These are phyloP conservation scores for Deinandra increscens DNA, from an alignment of 129 eudicot genomes.

Conservation along the genomic window DNA sequence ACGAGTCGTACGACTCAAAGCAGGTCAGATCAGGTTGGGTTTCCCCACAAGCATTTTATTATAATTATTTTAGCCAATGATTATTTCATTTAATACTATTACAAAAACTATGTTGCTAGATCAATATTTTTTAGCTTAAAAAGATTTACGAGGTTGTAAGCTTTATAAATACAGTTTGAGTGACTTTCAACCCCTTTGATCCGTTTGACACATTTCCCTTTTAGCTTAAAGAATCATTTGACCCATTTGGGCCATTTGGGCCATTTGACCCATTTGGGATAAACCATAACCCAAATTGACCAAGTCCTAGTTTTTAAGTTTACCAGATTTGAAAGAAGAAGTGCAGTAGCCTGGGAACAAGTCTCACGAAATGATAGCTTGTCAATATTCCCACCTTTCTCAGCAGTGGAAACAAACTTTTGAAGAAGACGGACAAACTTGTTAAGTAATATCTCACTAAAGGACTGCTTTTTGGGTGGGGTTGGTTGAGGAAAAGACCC, in stretches of 20 bases:
- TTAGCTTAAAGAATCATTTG: neutral
- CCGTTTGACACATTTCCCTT: neutral
- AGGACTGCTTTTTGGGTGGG: conserved; percentile 58
- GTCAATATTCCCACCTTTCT: conserved; percentile 82
- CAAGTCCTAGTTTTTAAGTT: neutral
- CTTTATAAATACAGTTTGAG: neutral
- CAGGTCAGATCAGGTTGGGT: neutral
- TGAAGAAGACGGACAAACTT: conserved; percentile 89
- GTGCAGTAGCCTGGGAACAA: conserved; percentile 96
- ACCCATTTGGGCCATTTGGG: neutral
- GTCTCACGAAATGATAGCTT: conserved; percentile 87
- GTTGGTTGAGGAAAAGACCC: conserved; percentile 49
- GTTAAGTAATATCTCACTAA: conserved; percentile 66
- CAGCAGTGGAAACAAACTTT: conserved; percentile 80
- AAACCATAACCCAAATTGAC: neutral
- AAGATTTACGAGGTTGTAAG: neutral
- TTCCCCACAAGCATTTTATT: neutral
- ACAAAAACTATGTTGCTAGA: neutral
- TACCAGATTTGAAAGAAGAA: conserved; percentile 93
- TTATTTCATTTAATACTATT: neutral
- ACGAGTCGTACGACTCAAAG: neutral
- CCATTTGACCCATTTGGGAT: neutral
- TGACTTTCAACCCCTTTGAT: neutral
- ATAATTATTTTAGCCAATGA: neutral
- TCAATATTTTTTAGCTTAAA: neutral